Evolutionary conservation across 306 rosid species (phyloP).

Genomic region (Purshia tridentata): DNA sequence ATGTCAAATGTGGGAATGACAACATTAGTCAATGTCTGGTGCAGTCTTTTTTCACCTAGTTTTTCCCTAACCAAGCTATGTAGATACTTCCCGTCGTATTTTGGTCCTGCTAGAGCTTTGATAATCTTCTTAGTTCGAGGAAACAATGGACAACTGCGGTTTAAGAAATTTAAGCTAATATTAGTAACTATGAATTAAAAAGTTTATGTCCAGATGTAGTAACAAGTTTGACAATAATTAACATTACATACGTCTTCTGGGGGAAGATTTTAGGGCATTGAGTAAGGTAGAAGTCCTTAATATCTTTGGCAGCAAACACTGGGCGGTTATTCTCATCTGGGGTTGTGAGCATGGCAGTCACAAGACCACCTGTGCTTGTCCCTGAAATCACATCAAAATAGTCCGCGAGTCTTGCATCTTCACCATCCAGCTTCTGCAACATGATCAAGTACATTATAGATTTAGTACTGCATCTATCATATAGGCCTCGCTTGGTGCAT

Average conservation of each 20-base stretch:
- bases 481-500: too few species aligned
- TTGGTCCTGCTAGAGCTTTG: slow-evolving; percentile 56
- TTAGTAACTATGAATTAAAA: neutral
- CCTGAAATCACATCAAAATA: slow-evolving; percentile 70
- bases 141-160: slow-evolving; percentile 29
- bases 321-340: slow-evolving; percentile 66
- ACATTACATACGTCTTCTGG: slow-evolving; percentile 32
- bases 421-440: slow-evolving; percentile 61
- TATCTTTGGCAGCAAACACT: slow-evolving; percentile 56
- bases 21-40: slow-evolving; percentile 60
- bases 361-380: slow-evolving; percentile 67
- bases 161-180: neutral
- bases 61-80: slow-evolving; percentile 47
- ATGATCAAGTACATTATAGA: neutral
- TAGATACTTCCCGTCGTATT: slow-evolving; percentile 68
- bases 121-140: slow-evolving; percentile 8
- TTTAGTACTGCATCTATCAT: too few species aligned
- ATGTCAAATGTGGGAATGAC: slow-evolving; percentile 65
- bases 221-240: neutral
- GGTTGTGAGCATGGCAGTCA: slow-evolving; percentile 60
- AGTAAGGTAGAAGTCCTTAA: slow-evolving; percentile 53
- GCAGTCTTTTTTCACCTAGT: slow-evolving; percentile 53
- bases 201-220: neutral
- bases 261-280: slow-evolving; percentile 60
- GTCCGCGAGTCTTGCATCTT: slow-evolving; percentile 55